Evolutionary conservation across 2,329 filamentous ascomycete species (phyloP), one percentile per base, ranked within the genome.

Genomic region (Rachicladosporium sp.): DNA sequence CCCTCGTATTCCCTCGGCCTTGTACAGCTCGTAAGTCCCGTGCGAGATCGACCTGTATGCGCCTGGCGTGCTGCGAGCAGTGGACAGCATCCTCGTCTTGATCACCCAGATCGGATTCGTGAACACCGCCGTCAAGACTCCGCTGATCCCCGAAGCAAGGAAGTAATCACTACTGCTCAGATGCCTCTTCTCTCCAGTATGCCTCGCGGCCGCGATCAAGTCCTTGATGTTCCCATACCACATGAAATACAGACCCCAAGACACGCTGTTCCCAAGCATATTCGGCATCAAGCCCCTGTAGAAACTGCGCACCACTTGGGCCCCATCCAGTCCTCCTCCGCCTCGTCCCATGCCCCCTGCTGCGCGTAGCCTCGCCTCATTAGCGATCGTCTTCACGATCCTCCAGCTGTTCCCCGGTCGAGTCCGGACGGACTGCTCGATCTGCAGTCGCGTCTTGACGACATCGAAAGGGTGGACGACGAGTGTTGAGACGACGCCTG

Each of bases 61-160:
- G 10, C 86, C 86, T 2, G 71, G 74, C 4, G 77, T 71, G 40
- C 74, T 69, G 36, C 76, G 74, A 49, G 91, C 84, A 3, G 84
- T 88, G 23, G 87, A 86, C 15, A 96, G 70, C 87, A 98, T 96
- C 46, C 91, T 82, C 6, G 89, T 96, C 68, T 96, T 96, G 59
- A 98, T 78, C 2, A 98, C 91, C 91, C 91, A 98, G 52, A 98
- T 80, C 2, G 91, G 91, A 58, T 96, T 96, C 23, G 91, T 96
- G 48, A 89, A 70, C 23, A 84, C 65, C 33, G 88, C 82, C 2
- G 87, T 93, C 31, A 84, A 61, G 11, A 81, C 68, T 23, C 89
- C 88, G 51, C 74, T 71, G 30, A 65, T 58, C 2, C 73, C 82
- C 29, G 83, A 88, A 3, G 87, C 77, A 35, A 81, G 53, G 58